Evolutionary conservation across 106 monocot species (phyloP), one percentile per base, ranked within the genome.

Genomic region (Dendrobium chrysotoxum): DNA sequence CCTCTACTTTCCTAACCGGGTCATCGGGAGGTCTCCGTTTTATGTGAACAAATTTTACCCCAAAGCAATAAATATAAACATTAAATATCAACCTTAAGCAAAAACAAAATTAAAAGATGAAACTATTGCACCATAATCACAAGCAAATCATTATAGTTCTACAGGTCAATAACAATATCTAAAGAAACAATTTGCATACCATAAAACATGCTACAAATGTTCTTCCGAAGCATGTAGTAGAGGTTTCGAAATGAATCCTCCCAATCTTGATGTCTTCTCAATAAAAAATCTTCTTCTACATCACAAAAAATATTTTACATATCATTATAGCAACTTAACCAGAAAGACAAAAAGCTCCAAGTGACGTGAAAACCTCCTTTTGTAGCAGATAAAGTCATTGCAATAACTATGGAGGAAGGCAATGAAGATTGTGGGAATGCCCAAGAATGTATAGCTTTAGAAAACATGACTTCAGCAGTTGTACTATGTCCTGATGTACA

Each of bases 161-260:
- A 67, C 15, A 74, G 42, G 20, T 41, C 74, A 26, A 74, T 20
- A 77, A 47, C 4, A 28, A 40, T 72, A 8, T 42, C 0, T 39
- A 40, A 21, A 23, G 7, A 68, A 30, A 28, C 16, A 28, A 17
- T 16, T 72, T 64, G 61, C 77, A 64, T 91, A 97, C 97, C 97
- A 87, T 97, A 97, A 83, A 97, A 97, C 23, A 92, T 89, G 68
- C 83, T 87, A 44, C 88, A 94, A 28, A 81, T 50, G 31, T 82
- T 88, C 76, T 88, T 92, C 55, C 97, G 85, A 46, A 94, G 80
- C 94, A 94, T 85, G 70, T 86, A 90, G 72, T 97, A 97, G 73
- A 97, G 86, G 82, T 82, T 89, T 66, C 76, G 45, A 86, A 97
- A 92, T 53, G 97, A 94, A 83, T 97, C 89, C 80, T 94, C 97